These are phyloP conservation scores for Colletotrichum agaves DNA, from an alignment of 2,329 filamentous ascomycete genomes.

Conservation along the genomic window DNA sequence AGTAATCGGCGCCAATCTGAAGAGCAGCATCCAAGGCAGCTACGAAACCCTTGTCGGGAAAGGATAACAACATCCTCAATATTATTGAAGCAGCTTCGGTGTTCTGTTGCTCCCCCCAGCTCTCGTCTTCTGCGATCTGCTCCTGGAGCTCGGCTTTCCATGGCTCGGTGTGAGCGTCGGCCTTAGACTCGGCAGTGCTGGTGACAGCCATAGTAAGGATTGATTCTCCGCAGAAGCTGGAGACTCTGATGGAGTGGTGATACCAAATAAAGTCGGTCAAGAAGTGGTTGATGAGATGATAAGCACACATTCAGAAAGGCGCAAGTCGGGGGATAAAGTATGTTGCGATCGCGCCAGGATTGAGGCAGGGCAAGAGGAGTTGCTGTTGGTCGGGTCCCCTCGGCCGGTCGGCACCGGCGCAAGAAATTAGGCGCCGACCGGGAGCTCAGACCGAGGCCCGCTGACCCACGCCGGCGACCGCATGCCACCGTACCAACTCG, in stretches of 20 bases:
- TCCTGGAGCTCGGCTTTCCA: conserved; percentile 4
- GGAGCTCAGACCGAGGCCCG: no score
- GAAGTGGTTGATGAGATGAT: background rate
- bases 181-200: background rate
- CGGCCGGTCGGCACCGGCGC: no score
- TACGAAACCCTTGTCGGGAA: background rate
- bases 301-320: no score
- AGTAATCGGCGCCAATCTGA: background rate
- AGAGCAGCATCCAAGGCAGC: background rate
- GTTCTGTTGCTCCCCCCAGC: background rate
- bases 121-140: background rate
- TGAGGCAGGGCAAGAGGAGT: background rate
- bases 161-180: background rate
- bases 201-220: background rate
- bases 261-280: no score
- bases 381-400: background rate
- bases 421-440: background rate
- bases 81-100: background rate
- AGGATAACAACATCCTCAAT: background rate
- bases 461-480: no score
- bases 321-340: no score
- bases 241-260: no score
- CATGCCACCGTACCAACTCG: no score
- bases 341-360: background rate
- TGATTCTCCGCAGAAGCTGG: no score